phyloP scores from a whole-genome alignment of 2,329 filamentous ascomycete species.

The Aspergillus thermomutatus region DNA sequence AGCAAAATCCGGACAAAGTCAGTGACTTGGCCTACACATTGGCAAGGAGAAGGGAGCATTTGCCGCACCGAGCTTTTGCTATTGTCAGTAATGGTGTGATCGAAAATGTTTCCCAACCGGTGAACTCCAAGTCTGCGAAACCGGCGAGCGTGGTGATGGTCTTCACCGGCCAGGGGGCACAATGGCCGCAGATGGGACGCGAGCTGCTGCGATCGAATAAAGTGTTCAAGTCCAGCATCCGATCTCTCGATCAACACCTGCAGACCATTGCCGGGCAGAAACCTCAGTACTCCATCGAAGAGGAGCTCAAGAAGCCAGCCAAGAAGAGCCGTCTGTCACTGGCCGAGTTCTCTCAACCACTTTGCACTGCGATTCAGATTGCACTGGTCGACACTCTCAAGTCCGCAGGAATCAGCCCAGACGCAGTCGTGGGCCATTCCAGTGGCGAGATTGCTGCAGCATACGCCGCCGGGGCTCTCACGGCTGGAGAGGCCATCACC shows the following conservation, averaged over 20 bases:
- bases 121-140: neutral
- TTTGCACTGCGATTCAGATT: conserved; percentile 19
- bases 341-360: conserved; percentile 14
- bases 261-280: too few species aligned
- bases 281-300: too few species aligned
- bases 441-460: conserved; percentile 21
- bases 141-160: conserved; percentile 10
- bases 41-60: conserved; percentile 13
- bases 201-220: neutral
- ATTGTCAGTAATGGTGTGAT: neutral
- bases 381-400: conserved; percentile 12
- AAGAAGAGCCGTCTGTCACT: neutral
- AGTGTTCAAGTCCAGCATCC: conserved; percentile 2
- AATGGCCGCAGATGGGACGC: conserved; percentile 18
- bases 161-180: conserved; percentile 21
- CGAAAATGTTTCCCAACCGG: neutral
- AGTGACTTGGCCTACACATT: conserved; percentile 23
- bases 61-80: conserved; percentile 15
- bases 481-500: conserved; percentile 8
- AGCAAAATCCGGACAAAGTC: conserved; percentile 11
- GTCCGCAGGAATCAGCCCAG: conserved; percentile 3
- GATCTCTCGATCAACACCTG: neutral
- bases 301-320: too few species aligned
- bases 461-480: conserved; percentile 12
- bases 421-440: conserved; percentile 18